Evolutionary conservation across 2,329 filamentous ascomycete genomes (phyloP).

Genomic region (Didymellaceae sp.): DNA sequence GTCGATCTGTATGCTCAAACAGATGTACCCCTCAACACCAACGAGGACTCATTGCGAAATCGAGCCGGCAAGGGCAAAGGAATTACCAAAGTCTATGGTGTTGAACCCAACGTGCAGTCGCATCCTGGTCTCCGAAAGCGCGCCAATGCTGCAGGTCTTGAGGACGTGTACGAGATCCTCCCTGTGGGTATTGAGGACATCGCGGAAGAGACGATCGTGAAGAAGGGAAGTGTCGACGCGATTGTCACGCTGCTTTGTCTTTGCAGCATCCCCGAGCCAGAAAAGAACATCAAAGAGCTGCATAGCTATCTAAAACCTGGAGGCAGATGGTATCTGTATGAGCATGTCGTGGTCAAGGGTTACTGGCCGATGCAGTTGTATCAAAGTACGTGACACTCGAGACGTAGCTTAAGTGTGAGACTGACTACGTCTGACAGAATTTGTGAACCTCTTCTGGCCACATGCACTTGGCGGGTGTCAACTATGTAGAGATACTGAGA

Average conservation of each 20-base stretch:
- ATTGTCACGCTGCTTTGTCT: conserved; percentile 26
- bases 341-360: conserved; percentile 20
- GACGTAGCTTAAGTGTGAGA: no score
- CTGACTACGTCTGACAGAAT: conserved; percentile 1
- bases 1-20: conserved; percentile 21
- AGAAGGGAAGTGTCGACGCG: conserved; percentile 25
- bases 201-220: conserved; percentile 10
- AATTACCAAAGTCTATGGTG: conserved; percentile 22
- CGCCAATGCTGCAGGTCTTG: conserved; percentile 14
- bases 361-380: conserved; percentile 23
- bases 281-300: conserved; percentile 25
- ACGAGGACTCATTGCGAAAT: background rate
- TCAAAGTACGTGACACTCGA: conserved; percentile 17
- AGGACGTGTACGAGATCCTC: conserved; percentile 21
- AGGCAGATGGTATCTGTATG: conserved; percentile 27
- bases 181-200: conserved; percentile 23
- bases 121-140: conserved; percentile 15
- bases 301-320: conserved; percentile 24
- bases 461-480: conserved; percentile 23
- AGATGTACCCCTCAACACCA: conserved; percentile 9
- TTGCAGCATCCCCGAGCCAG: conserved; percentile 27
- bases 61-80: conserved; percentile 4
- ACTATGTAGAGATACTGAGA: conserved; percentile 24
- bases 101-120: conserved; percentile 21
- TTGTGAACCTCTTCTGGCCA: conserved; percentile 28